Evolutionary conservation across 495 filamentous ascomycete genomes (phyloP), one percentile per base, ranked within the genome.

Genomic region (Cercophora scortea): DNA sequence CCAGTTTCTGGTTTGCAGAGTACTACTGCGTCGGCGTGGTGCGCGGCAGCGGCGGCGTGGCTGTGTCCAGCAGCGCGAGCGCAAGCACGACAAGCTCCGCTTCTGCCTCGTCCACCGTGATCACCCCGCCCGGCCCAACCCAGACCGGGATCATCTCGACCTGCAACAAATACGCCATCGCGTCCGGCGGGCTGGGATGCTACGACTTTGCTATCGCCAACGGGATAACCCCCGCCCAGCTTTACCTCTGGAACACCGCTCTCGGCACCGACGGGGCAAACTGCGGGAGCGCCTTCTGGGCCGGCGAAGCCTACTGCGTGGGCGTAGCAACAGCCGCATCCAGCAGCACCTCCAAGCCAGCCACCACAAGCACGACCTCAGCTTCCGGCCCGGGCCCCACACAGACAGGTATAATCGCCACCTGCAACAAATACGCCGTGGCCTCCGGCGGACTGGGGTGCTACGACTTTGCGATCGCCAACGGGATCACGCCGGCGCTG

Each of bases 11-110:
- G 49, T 40, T 36, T 10, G 50, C 32, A 0, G 38, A 53, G 8
- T 49, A 25, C 8, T 60, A 54, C 39, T 60, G 54, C 25, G 43
- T 60, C 6, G 50, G 58, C 19, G 44, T 25, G 25, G 25, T 25
- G 25, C 25, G 25, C 25, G 25, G 25, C 25, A 25, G 25, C 25
- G 25, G 25, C 25, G 25, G 25, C 25, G 25, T 25, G 25, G 25
- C 25, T 5, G 25, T 25, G 2, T 25, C 25, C 25, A 25, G 25
- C 5, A 5, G 25, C 25, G 5, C 25, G 2, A 25, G 45, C 41
- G 4, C 38, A 2, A 16, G 38, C 38, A 3, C 15, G 2, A 12
- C 38, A 12, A 2, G 12, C 38, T 12, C 38, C 2, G 15, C 38
- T 7, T 41, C 38, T 2, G 11, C 38, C 38, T 41, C 38, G 38